phyloP scores from a whole-genome alignment of 345 rosid species.

The Carallia brachiata region DNA sequence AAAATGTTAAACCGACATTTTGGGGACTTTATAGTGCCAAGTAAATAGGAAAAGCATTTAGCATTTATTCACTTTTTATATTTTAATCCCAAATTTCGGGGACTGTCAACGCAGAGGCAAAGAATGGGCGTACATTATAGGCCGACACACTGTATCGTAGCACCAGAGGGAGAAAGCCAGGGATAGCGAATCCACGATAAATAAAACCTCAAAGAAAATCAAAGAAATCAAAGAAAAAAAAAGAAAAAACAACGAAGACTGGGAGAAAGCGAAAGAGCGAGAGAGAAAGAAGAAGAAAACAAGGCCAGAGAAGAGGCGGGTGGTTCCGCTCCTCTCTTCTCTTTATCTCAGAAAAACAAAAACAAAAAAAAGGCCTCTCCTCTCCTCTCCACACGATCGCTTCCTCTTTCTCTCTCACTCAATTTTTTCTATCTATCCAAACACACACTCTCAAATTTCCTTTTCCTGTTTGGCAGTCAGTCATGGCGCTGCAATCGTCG shows the following conservation, averaged over 20 bases:
- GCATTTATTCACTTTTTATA: no score
- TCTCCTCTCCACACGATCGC: constrained; percentile 21
- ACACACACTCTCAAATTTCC: neutral
- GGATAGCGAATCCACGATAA: no score
- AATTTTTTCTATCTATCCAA: neutral
- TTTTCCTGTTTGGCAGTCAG: constrained; percentile 7
- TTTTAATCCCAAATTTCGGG: no score
- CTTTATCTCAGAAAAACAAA: no score
- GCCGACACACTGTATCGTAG: no score
- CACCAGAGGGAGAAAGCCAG: no score
- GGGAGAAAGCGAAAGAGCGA: neutral
- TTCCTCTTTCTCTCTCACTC: neutral
- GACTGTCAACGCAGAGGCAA: no score
- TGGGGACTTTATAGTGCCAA: no score
- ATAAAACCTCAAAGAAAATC: neutral
- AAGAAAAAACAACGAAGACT: neutral
- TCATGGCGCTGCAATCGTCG: constrained; percentile 47
- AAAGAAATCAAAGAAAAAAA: neutral
- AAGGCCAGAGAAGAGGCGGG: constrained; percentile 41
- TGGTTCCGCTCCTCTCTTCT: constrained; percentile 39
- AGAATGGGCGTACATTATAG: no score
- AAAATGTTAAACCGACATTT: no score
- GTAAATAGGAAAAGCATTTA: no score
- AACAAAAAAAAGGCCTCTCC: no score
- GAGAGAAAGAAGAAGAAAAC: constrained; percentile 14